Evolutionary conservation across 2,329 filamentous ascomycete species (phyloP), one percentile per base, ranked within the genome.

Genomic region (Helminthosporium solani): DNA sequence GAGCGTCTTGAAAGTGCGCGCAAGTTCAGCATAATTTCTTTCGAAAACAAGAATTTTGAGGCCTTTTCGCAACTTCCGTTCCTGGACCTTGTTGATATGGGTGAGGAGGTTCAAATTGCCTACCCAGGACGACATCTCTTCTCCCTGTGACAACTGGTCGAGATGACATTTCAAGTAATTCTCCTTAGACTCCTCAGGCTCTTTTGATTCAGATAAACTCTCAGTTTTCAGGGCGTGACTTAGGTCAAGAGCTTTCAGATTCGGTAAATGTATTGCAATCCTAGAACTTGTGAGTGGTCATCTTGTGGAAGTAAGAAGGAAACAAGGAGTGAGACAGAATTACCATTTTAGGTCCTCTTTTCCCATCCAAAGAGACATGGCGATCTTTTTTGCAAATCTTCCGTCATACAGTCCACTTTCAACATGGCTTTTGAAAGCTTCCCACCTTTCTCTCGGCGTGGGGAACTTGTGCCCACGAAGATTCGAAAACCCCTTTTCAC

Each of bases 341-440:
- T 28, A 57, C 59, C 59, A 66, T 3, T 27, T 14, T 14, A 61
- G 15, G 46, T 66, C 60, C 2, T 47, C 31, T 8, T 18, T 14
- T 6, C 33, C 45, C 62, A 66, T 64, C 58, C 60, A 64, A 28
- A 42, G 47, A 8, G 60, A 50, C 6, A 63, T 44, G 4, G 62
- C 61, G 39, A 64, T 61, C 19, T 42, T 42, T 30, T 53, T 57
- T 7, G 63, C 61, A 40, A 46, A 52, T 8, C 37, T 28, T n/a
- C 31, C 16, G n/a, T 50, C 51, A n/a, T 37, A 19, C 5, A 34
- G 7, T 30, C 48, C 23, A 3, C 18, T 38, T 11, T 46, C 25
- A 9, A 57, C 40, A 4, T 14, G 20, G 3, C 2, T 16, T 34
- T 53, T 53, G 33, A 65, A 65, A 5, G 12, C 35, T 11, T 44